A percentile compares a stretch with the other conserved stretches of the same genome.
Conservation (phyloP, 1,284 basidiomycete genomes). For the Trichosporon coremiiforme region DNA sequence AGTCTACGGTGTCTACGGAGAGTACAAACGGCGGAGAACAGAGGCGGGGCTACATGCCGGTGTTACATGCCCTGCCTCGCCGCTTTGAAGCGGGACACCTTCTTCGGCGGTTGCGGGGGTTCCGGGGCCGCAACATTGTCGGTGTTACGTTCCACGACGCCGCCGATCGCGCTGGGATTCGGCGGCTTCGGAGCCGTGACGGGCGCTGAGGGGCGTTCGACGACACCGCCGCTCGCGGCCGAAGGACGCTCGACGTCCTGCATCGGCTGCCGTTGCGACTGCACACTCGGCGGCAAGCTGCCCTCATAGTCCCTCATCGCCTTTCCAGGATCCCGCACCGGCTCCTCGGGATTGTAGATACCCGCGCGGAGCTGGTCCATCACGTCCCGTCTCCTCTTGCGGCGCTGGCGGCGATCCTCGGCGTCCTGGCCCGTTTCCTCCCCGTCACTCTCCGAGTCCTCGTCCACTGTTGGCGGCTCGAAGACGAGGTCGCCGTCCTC, state of each 20-base stretch:
- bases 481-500: slow-evolving; percentile 56
- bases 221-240: slow-evolving; percentile 11
- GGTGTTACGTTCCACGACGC: slow-evolving; percentile 20
- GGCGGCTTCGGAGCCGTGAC: neutral
- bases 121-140: neutral
- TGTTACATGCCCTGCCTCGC: slow-evolving; percentile 37
- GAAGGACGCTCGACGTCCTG: slow-evolving; percentile 14
- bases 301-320: slow-evolving; percentile 12
- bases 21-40: neutral
- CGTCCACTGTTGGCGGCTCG: slow-evolving; percentile 37
- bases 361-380: slow-evolving; percentile 28
- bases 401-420: slow-evolving; percentile 32
- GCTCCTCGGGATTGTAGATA: slow-evolving; percentile 25
- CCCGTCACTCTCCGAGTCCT: slow-evolving; percentile 33
- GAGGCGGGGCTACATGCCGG: neutral
- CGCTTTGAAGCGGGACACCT: slow-evolving; percentile 52
- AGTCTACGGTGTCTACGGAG: neutral
- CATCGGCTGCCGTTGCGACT: neutral
- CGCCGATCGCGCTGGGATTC: neutral
- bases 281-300: slow-evolving; percentile 21
- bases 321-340: neutral
- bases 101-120: slow-evolving; percentile 35
- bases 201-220: slow-evolving; percentile 6
- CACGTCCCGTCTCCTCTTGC: slow-evolving; percentile 22
- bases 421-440: slow-evolving; percentile 38